Conservation (phyloP, 257 asterid species). For the Pogostemon cablin region DNA sequence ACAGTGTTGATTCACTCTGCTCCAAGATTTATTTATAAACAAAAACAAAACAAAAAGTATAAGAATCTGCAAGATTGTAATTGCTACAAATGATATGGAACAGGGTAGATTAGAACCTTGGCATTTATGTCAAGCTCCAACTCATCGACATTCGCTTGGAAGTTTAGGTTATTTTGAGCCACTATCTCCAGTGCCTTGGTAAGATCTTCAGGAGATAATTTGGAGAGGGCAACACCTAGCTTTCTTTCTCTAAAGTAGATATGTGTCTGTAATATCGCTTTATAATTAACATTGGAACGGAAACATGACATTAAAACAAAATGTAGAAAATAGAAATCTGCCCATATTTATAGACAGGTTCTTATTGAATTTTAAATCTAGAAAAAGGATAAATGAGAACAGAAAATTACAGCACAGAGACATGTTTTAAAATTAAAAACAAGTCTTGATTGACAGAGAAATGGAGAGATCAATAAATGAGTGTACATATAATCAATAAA, state of each 20-base stretch:
- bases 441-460: conserved; percentile 4
- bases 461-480: conserved; percentile 6
- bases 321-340: background rate
- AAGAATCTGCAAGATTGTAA: conserved; percentile 28
- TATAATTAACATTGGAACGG: conserved; percentile 26
- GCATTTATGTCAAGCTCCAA: conserved; percentile 81
- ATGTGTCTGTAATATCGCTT: conserved; percentile 49
- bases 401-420: conserved; percentile 4
- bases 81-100: conserved; percentile 6
- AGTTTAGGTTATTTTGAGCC: conserved; percentile 62
- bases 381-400: background rate
- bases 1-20: conserved; percentile 81
- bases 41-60: background rate
- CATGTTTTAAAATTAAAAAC: conserved; percentile 8
- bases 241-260: conserved; percentile 71
- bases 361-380: background rate
- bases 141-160: conserved; percentile 59
- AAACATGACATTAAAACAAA: background rate
- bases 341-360: background rate
- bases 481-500: background rate
- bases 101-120: conserved; percentile 56
- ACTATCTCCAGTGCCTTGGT: conserved; percentile 74
- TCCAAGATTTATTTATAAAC: background rate
- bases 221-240: conserved; percentile 69
- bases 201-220: conserved; percentile 73